Evolutionary conservation across 768 basidiomycete genomes (phyloP), one percentile per base, ranked within the genome.

Genomic region (Hericium alpestre): DNA sequence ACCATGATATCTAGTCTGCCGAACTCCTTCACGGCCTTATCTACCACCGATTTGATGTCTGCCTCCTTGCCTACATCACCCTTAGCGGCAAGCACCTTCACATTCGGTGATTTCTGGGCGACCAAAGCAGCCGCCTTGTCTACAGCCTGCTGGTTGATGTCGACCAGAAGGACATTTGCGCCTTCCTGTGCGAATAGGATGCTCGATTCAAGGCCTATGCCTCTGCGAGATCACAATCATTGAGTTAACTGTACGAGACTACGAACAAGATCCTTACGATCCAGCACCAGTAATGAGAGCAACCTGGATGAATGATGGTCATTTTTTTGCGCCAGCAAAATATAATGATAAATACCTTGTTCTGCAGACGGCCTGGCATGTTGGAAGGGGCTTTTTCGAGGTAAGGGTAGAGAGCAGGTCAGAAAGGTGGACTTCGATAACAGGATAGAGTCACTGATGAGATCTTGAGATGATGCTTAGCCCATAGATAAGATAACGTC

Each of bases 1-100:
- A 94, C 93, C 88, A 99, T 89, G 59, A 99, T 74, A 68, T 99
- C 96, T 64, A 99, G 75, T 57, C 96, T 76, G n/a, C 96, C 96
- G 70, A 93, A 96, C 64, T 84, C 79, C 58, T 81, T 74, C 55
- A 96, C 84, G 0, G 94, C 87, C 54, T 70, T 72, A 56, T 90
- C 86, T 22, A 99, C 90, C 8, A 86, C 80, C 39, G 75, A 78
- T 76, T 94, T 87, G 55, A 99, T 76, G 58, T 97, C 88, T 4
- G 71, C 74, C 72, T 99, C 96, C 67, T 90, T 89, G 59, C 86
- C 81, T 2, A 98, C 96, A 71, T 99, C 93, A 49, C 84, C 84
- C 70, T 82, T 89, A 63, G 83, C 69, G 3, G 89, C 80, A 50
- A 88, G 65, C 15, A 82, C 81, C 63, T 80, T 83, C 60, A 85